Evolutionary conservation across 1,284 basidiomycete genomes (phyloP), one percentile per base, ranked within the genome.

Genomic region (Tilletia horrida): DNA sequence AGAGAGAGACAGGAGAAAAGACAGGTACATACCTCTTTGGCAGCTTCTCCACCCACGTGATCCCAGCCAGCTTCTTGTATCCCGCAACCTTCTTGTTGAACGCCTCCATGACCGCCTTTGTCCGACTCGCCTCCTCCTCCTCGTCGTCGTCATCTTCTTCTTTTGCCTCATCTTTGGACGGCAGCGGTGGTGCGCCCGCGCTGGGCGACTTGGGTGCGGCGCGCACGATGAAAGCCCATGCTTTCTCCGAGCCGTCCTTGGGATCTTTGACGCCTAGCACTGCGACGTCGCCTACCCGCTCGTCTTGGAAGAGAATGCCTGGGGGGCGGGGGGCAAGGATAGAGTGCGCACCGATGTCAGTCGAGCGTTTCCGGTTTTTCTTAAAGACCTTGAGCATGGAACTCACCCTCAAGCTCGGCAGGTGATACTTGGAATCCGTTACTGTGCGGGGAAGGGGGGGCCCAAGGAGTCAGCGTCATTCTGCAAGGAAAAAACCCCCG

Each of bases 401-500:
- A n/a, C 55, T 63, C n/a, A 21, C 69, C 69, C 55, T 81, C 80
- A 35, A 81, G 71, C 50, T 81, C 80, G 16, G 75, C 74, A 1
- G 80, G 79, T 1, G 75, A 73, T 2, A 81, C 78, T 55, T 81
- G 80, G 69, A 80, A 81, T 2, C 80, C 80, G 52, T 79, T 78
- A 8, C 55, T 59, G 55, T 18, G 8, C n/a, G n/a, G 21, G 11
- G 55, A 59, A 25, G 4, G 45, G 21, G 21, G 6, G 35, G 11
- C 35, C 35, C 11, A 11, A 6, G 6, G 35, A 6, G 35, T 40
- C 35, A 40, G 35, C 11, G 35, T 11, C 35, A 40, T 48, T 4
- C 16, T 4, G 6, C 45, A 23, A 4, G 16, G 18, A 23, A n/a
- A 18, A 48, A 48, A n/a, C n/a, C n/a, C n/a, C n/a, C n/a, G n/a